A percentile compares a stretch with the other conserved stretches of the same genome.
Conservation (phyloP, 2,329 filamentous ascomycete genomes). For the Alternaria ventricosa region DNA sequence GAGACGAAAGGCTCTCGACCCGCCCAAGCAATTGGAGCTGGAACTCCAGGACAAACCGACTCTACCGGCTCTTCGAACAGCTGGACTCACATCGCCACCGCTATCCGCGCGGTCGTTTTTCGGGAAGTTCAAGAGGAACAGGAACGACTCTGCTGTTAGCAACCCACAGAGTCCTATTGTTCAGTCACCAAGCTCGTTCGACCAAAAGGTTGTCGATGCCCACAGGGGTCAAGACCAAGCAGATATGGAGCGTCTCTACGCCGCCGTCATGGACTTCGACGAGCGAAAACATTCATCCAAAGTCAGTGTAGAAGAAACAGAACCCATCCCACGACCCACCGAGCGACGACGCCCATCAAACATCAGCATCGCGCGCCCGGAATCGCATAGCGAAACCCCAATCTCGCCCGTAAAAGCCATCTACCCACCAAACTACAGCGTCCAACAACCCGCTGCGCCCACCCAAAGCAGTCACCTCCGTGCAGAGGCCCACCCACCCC, state of each 20-base stretch:
- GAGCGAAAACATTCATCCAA: conserved; percentile 54
- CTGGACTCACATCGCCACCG: conserved; percentile 27
- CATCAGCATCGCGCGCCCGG: conserved; percentile 39
- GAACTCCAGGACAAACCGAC: conserved; percentile 61
- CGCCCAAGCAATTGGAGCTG: conserved; percentile 60
- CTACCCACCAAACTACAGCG: conserved; percentile 52
- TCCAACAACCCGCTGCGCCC: conserved; percentile 21
- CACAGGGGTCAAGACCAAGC: conserved; percentile 78
- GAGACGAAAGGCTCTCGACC: conserved; percentile 57
- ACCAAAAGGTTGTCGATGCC: conserved; percentile 75
- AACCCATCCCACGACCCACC: conserved; percentile 4
- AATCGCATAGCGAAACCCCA: conserved; percentile 40
- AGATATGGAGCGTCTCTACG: conserved; percentile 90
- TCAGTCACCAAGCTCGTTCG: conserved; percentile 73
- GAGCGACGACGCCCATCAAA: conserved; percentile 31
- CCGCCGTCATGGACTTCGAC: conserved; percentile 89
- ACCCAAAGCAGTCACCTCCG: conserved; percentile 16
- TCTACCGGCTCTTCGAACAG: conserved; percentile 31
- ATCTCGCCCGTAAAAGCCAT: conserved; percentile 55
- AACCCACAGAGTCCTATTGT: conserved; percentile 47
- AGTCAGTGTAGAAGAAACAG: conserved; percentile 32
- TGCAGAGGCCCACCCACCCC: conserved; percentile 23
- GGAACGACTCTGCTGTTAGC: conserved; percentile 35
- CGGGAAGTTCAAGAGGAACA: conserved; percentile 42
- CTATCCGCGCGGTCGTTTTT: conserved; percentile 43